Conservation (phyloP, 2,329 filamentous ascomycete species). For the Emergomyces africanus region DNA sequence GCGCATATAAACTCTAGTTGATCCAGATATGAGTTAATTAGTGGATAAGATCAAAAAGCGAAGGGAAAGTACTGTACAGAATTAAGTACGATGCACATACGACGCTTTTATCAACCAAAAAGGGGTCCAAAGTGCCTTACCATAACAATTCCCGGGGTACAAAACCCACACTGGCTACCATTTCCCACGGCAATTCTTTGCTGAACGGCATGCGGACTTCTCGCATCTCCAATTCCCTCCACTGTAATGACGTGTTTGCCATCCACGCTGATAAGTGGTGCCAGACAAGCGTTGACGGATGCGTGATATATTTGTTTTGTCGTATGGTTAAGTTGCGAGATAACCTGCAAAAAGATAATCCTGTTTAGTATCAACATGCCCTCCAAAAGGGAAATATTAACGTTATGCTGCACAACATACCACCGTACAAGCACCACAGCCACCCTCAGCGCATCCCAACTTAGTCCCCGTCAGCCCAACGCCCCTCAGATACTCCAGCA, state of each 20-base stretch:
- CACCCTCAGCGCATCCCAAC: slow-evolving; percentile 89
- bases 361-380: background rate
- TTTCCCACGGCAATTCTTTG: slow-evolving; percentile 84
- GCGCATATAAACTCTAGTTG: slow-evolving; percentile 68
- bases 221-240: slow-evolving; percentile 83
- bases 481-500: slow-evolving; percentile 84
- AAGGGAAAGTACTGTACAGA: too few relatives aligned
- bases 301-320: slow-evolving; percentile 92
- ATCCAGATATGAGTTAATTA: background rate
- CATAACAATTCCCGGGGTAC: slow-evolving; percentile 96
- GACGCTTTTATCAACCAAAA: background rate
- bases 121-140: slow-evolving; percentile 17
- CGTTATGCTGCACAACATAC: slow-evolving; percentile 33
- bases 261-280: slow-evolving; percentile 82
- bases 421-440: slow-evolving; percentile 91
- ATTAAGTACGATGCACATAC: background rate
- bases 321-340: slow-evolving; percentile 87
- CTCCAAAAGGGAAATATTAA: background rate
- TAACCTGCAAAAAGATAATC: slow-evolving; percentile 38
- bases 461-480: slow-evolving; percentile 94
- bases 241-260: slow-evolving; percentile 98
- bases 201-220: slow-evolving; percentile 77
- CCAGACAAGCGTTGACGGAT: slow-evolving; percentile 89
- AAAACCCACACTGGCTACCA: slow-evolving; percentile 91
- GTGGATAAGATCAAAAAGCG: background rate